Percentiles rank a stretch among this genome's conserved stretches.
Evolutionary conservation across 2,329 filamentous ascomycete genomes (phyloP).

Genomic region (Cordyceps tenuipes): DNA sequence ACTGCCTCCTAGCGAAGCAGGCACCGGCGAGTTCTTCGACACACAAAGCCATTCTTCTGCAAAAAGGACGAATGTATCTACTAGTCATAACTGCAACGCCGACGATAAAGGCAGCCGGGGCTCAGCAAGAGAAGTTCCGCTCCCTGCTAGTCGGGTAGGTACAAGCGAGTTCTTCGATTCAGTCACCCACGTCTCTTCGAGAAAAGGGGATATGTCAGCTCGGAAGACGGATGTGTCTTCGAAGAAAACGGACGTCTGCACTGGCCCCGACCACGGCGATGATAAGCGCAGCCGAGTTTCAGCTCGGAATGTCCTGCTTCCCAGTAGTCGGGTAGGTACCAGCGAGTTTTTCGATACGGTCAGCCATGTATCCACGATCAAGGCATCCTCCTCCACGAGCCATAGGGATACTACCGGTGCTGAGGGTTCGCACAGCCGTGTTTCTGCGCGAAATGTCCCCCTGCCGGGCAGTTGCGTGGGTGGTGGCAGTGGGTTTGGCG

Average conservation of each 20-base stretch:
- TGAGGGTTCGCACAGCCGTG: slow-evolving; percentile 15
- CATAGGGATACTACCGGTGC: not conserved
- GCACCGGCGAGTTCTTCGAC: not conserved
- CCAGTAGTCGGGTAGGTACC: not conserved
- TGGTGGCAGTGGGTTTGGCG: slow-evolving; percentile 31
- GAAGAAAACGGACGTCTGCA: not conserved
- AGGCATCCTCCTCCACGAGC: not conserved
- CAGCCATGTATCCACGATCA: slow-evolving; percentile 3
- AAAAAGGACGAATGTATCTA: not conserved
- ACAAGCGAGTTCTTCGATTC: slow-evolving; percentile 2
- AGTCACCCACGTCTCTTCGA: slow-evolving; percentile 20
- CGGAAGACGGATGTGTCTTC: slow-evolving; percentile 30
- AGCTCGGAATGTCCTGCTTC: slow-evolving; percentile 10
- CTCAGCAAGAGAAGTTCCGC: slow-evolving; percentile 15
- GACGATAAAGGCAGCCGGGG: slow-evolving; percentile 16
- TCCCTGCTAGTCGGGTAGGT: not conserved
- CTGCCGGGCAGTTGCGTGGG: slow-evolving; percentile 34
- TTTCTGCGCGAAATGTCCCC: slow-evolving; percentile 28
- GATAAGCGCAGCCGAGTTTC: slow-evolving; percentile 18
- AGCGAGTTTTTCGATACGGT: slow-evolving; percentile 8
- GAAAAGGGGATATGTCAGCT: slow-evolving; percentile 31
- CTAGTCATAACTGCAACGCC: not conserved
- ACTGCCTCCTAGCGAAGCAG: not conserved
- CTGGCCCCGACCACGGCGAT: not conserved
- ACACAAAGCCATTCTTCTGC: not conserved